Conservation (phyloP, 2,329 filamentous ascomycete species). For the Diplodia sapinea region DNA sequence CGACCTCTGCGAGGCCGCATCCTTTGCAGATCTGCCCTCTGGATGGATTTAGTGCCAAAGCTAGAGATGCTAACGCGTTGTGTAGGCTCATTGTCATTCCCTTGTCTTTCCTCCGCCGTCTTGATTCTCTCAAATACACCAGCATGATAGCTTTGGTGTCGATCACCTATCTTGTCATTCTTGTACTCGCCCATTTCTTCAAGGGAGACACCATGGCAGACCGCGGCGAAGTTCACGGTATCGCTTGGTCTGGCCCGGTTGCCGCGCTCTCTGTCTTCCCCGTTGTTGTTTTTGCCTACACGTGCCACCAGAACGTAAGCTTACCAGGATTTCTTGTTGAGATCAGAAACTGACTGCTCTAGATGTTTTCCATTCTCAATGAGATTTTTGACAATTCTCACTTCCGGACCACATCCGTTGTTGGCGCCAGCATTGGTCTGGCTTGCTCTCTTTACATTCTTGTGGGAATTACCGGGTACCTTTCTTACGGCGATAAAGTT, state of each 20-base stretch:
- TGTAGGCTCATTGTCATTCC: constrained; percentile 86
- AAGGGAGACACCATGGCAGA: constrained; percentile 75
- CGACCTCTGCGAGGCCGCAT: background rate
- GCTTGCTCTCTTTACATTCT: constrained; percentile 87
- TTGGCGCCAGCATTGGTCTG: constrained; percentile 82
- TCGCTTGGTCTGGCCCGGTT: constrained; percentile 80
- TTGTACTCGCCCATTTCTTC: constrained; percentile 91
- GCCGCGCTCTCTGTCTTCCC: constrained; percentile 84
- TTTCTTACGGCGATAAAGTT: constrained; percentile 91
- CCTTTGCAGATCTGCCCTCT: background rate
- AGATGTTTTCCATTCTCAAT: constrained; percentile 99
- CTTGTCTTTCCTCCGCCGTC: constrained; percentile 83
- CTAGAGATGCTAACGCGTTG: constrained; percentile 34
- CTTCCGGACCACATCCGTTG: constrained; percentile 76
- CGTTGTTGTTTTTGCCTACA: constrained; percentile 98
- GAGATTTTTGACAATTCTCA: constrained; percentile 88
- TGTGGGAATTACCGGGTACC: constrained; percentile 91
- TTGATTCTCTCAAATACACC: constrained; percentile 97
- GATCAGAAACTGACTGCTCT: constrained; percentile 32
- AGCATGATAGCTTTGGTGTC: constrained; percentile 89
- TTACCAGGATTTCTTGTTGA: background rate
- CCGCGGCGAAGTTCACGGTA: constrained; percentile 74
- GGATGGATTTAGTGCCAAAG: background rate
- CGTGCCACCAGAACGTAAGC: constrained; percentile 93
- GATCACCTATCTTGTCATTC: constrained; percentile 89